Conservation (phyloP, 176 grass and related monocot species). For the Pontederia crassipes region DNA sequence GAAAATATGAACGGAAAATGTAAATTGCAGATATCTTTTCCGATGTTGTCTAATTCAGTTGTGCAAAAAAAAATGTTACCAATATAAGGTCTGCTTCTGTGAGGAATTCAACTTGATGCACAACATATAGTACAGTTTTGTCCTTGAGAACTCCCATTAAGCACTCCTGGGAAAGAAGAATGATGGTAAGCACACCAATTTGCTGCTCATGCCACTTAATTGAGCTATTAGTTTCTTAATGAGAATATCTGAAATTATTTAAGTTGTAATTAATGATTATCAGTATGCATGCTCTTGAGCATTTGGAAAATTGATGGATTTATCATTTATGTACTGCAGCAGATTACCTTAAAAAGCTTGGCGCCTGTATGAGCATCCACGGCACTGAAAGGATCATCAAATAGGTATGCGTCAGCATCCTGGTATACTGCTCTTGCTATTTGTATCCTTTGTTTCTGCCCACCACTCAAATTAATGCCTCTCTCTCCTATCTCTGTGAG, state of each 20-base stretch:
- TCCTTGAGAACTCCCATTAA: constrained; percentile 21
- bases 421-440: constrained; percentile 14
- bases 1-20: too few species aligned
- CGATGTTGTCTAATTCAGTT: too few species aligned
- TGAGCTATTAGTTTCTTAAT: not conserved
- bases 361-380: constrained; percentile 23
- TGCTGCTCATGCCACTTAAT: not conserved
- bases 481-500: constrained; percentile 23
- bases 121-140: constrained; percentile 33
- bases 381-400: constrained; percentile 23
- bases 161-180: constrained; percentile 20
- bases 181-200: not conserved
- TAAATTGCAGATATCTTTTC: too few species aligned
- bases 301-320: too few species aligned
- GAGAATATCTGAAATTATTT: too few species aligned
- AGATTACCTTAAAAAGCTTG: constrained; percentile 16
- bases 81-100: constrained; percentile 26
- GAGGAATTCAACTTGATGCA: constrained; percentile 36
- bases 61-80: constrained; percentile 12
- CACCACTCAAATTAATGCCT: constrained; percentile 23
- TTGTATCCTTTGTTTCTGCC: constrained; percentile 24
- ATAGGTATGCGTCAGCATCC: constrained; percentile 19
- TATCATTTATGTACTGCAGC: not conserved
- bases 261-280: too few species aligned
- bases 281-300: too few species aligned